A percentile compares a stretch with the other conserved stretches of the same genome.
phyloP scores from a whole-genome alignment of 345 rosid genomes.

The Jatropha curcas region DNA sequence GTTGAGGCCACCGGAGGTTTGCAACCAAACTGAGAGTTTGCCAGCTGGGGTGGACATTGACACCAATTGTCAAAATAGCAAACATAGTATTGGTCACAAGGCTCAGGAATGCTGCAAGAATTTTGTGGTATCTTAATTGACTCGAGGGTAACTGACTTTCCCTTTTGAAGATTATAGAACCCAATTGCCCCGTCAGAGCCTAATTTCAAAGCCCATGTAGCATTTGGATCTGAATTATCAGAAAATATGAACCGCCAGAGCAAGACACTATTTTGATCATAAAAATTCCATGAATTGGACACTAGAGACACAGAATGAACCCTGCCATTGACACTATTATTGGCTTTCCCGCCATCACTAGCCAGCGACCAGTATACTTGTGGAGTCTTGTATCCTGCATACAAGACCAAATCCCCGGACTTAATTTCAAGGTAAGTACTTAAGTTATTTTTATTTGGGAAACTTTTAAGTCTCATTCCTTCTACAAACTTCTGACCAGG shows the following conservation, averaged over 20 bases:
- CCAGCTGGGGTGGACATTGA: constrained; percentile 41
- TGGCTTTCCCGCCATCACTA: constrained; percentile 32
- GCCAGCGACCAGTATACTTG: constrained; percentile 55
- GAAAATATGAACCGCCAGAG: constrained; percentile 46
- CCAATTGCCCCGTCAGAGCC: constrained; percentile 38
- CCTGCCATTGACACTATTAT: constrained; percentile 25
- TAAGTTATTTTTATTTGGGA: constrained; percentile 21
- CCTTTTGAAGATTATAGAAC: constrained; percentile 39
- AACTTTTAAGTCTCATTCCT: constrained; percentile 47
- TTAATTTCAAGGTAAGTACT: constrained; percentile 34
- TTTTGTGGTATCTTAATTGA: constrained; percentile 40
- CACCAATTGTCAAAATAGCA: constrained; percentile 41
- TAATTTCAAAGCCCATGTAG: constrained; percentile 43
- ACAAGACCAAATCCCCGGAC: constrained; percentile 42
- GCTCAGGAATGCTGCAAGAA: constrained; percentile 44
- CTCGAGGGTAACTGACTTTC: constrained; percentile 23
- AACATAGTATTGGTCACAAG: constrained; percentile 32
- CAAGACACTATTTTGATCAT: constrained; percentile 33
- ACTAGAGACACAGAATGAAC: constrained; percentile 39
- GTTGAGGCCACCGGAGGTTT: constrained; percentile 29
- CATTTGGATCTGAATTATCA: constrained; percentile 28
- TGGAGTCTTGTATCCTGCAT: constrained; percentile 38
- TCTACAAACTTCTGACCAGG: constrained; percentile 37
- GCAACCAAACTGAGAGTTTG: constrained; percentile 23
- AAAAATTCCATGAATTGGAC: constrained; percentile 53